These are phyloP conservation scores for Potentilla sterilis DNA, from an alignment of 306 rosid genomes.

Conservation along the genomic window DNA sequence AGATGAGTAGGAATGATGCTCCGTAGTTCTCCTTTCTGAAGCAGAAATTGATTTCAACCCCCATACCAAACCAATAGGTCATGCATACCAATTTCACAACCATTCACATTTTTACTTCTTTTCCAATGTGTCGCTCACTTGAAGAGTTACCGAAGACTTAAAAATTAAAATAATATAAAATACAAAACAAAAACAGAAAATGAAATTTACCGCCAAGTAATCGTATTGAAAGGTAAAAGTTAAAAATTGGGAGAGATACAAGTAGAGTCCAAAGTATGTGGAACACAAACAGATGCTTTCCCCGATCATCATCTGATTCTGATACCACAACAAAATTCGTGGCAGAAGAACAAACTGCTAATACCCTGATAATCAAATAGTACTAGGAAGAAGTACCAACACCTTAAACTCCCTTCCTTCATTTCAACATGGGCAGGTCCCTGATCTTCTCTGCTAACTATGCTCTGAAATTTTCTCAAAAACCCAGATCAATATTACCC, in stretches of 20 bases:
- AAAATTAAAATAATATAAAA: no score
- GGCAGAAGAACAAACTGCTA: slow-evolving; percentile 6
- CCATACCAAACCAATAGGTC: no score
- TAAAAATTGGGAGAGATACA: background rate
- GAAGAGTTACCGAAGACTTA: no score
- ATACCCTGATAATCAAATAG: background rate
- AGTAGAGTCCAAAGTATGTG: slow-evolving; percentile 8
- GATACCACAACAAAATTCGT: slow-evolving; percentile 7
- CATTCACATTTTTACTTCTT: background rate
- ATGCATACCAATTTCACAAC: no score
- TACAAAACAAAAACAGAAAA: no score
- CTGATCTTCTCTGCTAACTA: slow-evolving; percentile 41
- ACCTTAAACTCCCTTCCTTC: background rate
- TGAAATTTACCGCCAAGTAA: background rate
- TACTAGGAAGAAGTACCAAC: background rate
- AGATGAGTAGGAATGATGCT: background rate
- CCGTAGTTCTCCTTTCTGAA: background rate
- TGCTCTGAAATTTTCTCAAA: slow-evolving; percentile 31
- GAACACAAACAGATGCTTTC: slow-evolving; percentile 17
- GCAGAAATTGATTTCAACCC: background rate
- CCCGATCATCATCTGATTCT: background rate
- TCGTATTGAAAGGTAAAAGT: background rate
- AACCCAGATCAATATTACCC: slow-evolving; percentile 30
- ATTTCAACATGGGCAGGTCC: slow-evolving; percentile 41
- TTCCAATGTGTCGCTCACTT: background rate